Conservation (phyloP, 2,329 filamentous ascomycete species). For the Chaetomiaceae sp. region DNA sequence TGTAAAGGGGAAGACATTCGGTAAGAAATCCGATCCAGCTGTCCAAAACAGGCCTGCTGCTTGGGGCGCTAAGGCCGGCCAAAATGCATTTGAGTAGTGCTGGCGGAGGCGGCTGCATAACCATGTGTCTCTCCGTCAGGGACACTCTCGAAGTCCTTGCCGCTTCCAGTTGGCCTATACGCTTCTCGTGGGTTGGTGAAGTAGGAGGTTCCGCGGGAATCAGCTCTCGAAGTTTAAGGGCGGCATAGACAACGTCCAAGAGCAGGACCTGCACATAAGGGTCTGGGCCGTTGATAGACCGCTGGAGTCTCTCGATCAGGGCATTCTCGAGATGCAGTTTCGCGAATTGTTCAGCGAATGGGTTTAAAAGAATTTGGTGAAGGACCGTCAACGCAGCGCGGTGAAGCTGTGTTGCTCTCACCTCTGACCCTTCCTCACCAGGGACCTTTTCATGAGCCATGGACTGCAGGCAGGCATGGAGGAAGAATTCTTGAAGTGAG, state of each 20-base stretch:
- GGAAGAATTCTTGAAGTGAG: slow-evolving; percentile 63
- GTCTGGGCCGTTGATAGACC: slow-evolving; percentile 58
- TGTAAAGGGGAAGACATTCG: slow-evolving; percentile 79
- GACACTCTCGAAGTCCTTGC: slow-evolving; percentile 39
- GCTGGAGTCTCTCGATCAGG: slow-evolving; percentile 64
- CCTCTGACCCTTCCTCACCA: slow-evolving; percentile 35
- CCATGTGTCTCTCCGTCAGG: slow-evolving; percentile 30
- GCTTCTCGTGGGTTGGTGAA: slow-evolving; percentile 47
- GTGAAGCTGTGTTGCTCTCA: slow-evolving; percentile 63
- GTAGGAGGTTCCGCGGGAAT: slow-evolving; percentile 37
- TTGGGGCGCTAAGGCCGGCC: slow-evolving; percentile 69
- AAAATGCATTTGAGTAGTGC: slow-evolving; percentile 80
- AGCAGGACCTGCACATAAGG: slow-evolving; percentile 71
- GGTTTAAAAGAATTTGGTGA: slow-evolving; percentile 63
- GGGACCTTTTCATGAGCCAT: slow-evolving; percentile 44
- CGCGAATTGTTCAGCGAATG: slow-evolving; percentile 55
- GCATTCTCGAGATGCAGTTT: slow-evolving; percentile 65
- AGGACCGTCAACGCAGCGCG: slow-evolving; percentile 66
- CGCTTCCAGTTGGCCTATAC: slow-evolving; percentile 40
- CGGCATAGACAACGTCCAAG: slow-evolving; percentile 71
- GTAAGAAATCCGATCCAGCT: slow-evolving; percentile 86
- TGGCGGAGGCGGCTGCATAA: slow-evolving; percentile 54
- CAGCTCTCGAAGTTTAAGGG: slow-evolving; percentile 61
- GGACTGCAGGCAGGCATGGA: slow-evolving; percentile 61
- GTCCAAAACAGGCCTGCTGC: slow-evolving; percentile 74